Base-by-base conservation (phyloP, 2,329 filamentous ascomycete species). In the Thielaviopsis ethacetica region DNA sequence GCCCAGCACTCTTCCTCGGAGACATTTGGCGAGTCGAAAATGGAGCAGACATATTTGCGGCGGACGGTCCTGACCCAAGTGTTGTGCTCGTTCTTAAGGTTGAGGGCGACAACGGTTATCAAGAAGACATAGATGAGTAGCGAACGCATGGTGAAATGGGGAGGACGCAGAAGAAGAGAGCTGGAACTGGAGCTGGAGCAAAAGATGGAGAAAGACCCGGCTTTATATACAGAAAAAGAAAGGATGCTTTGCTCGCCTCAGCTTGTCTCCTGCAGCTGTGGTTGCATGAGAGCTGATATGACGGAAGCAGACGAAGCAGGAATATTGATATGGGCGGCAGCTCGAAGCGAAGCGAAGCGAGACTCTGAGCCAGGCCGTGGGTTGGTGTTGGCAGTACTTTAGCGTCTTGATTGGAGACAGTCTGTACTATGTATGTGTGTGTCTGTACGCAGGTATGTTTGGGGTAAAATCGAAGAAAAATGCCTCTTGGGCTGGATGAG, bases 31-130 rank as follows among this genome's bases (percentile, higher is more conserved):
- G 44, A 38, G 19, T 59, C 58, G 44, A 63, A 62, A n/a, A 63
- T 62, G 34, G 62, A 62, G 52, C 62, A 63, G 58, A 54, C 38
- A 44, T 60, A 49, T 27, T 53, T 51, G 41, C 55, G 54, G 26
- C 55, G 59, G 22, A 60, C 47, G 12, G 59, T 57, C 26, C 54
- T 57, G 38, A 57, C 27, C 41, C 51, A 47, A 15, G 34, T 41
- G 19, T 34, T 54, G 47, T 34, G 54, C 27, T 57, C 57, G 26
- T 19, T 49, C 10, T 44, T 51, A 47, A 59, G 53, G 19, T 58
- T 61, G 22, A 58, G 26, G 24, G 60, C 60, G 21, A 61, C 53
- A 4, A 56, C 57, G 17, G 57, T 53, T 38, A 60, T 54, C 21
- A 60, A 38, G 44, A 56, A 60, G 49, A 60, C 24, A 27, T 56